phyloP scores from a whole-genome alignment of 257 asterid species.

The Cynanchum wilfordii region DNA sequence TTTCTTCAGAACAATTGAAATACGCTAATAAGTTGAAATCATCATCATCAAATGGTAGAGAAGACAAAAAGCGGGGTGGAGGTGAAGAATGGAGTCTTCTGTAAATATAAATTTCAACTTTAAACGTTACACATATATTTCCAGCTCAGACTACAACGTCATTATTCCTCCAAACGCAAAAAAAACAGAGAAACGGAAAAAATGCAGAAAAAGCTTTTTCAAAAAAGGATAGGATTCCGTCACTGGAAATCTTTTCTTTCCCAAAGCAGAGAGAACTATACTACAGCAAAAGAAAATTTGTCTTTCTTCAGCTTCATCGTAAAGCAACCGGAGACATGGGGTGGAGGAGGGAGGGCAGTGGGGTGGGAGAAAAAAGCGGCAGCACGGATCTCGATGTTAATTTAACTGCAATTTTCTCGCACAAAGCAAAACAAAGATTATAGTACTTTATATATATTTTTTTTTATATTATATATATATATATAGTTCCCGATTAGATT shows the following conservation, averaged over 20 bases:
- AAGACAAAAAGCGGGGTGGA: neutral
- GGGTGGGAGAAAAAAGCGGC: neutral
- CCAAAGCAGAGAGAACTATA: too few relatives aligned
- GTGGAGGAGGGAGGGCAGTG: too few relatives aligned
- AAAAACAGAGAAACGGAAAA: neutral
- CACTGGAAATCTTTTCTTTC: neutral
- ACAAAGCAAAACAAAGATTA: too few relatives aligned
- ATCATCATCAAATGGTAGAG: neutral
- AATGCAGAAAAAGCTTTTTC: neutral
- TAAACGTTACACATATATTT: conserved; percentile 15
- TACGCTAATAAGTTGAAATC: neutral
- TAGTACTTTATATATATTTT: too few relatives aligned
- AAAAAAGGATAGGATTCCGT: neutral
- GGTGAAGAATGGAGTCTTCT: conserved; percentile 6
- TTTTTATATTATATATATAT: too few relatives aligned
- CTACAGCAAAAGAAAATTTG: neutral
- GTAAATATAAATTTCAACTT: conserved; percentile 10
- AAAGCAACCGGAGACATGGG: conserved; percentile 28
- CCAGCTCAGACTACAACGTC: conserved; percentile 13
- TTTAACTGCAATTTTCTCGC: neutral
- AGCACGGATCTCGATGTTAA: conserved; percentile 3
- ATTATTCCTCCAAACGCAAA: conserved; percentile 1
- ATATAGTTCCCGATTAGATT: neutral
- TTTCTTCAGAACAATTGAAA: neutral
- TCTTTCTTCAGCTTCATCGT: conserved; percentile 27